A percentile compares a stretch with the other conserved stretches of the same genome.
phyloP scores from a whole-genome alignment of 2,329 filamentous ascomycete species.

The Mycosphaerella sp. region DNA sequence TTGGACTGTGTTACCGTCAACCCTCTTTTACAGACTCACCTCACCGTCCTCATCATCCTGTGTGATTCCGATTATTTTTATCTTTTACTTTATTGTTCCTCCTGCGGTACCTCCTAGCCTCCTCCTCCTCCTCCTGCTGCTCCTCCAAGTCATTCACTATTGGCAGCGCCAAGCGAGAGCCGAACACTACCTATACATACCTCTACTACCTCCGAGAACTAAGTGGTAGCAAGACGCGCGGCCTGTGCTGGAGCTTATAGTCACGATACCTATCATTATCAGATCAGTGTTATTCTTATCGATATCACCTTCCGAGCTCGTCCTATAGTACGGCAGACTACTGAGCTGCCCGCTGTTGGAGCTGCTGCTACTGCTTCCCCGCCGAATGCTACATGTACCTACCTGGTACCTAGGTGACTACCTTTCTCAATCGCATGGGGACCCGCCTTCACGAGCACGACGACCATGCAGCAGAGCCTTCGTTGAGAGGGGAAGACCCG shows the following conservation, averaged over 20 bases:
- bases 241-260: constrained; percentile 1
- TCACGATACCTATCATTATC: not conserved
- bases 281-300: not conserved
- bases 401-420: no score
- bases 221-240: constrained; percentile 6
- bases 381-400: constrained; percentile 3
- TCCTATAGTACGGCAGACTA: no score
- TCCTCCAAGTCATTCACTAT: no score
- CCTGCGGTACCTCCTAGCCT: no score
- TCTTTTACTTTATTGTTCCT: no score
- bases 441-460: constrained; percentile 9
- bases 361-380: not conserved
- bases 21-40: no score
- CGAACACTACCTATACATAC: not conserved
- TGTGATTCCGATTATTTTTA: no score
- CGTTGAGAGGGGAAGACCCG: not conserved
- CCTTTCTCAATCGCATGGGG: constrained; percentile 12
- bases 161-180: not conserved
- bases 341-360: no score
- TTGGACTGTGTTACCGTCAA: no score
- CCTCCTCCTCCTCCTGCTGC: no score
- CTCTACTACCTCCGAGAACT: not conserved
- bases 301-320: constrained; percentile 5
- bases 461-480: constrained; percentile 11
- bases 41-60: no score